These are phyloP conservation scores for Colletotrichum higginsianum DNA, from an alignment of 2,329 filamentous ascomycete genomes.

Conservation along the genomic window DNA sequence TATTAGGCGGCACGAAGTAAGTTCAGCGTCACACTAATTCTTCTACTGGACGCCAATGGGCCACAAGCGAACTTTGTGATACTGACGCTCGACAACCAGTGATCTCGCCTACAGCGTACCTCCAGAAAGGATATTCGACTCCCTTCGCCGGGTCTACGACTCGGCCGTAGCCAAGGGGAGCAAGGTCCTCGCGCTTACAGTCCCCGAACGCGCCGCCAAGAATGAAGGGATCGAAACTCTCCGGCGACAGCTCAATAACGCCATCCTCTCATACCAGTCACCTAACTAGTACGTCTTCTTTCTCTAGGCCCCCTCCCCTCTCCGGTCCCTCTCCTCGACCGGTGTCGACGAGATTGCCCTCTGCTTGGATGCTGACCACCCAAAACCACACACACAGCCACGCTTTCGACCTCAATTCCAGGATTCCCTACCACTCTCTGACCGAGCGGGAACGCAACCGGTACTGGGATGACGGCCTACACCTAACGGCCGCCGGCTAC, in stretches of 20 bases:
- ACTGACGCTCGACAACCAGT: constrained; percentile 48
- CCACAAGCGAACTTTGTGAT: background rate
- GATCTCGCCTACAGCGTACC: constrained; percentile 63
- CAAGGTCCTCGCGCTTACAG: constrained; percentile 74
- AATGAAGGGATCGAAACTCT: constrained; percentile 49
- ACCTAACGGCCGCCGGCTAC: constrained; percentile 72
- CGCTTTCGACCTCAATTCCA: constrained; percentile 68
- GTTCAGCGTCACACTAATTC: constrained; percentile 38
- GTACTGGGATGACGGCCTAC: constrained; percentile 75
- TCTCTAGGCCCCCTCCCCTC: background rate
- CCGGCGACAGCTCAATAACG: constrained; percentile 65
- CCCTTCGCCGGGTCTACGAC: constrained; percentile 66
- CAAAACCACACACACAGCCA: constrained; percentile 56
- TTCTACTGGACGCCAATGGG: background rate
- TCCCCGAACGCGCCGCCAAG: constrained; percentile 65
- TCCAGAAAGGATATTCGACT: constrained; percentile 61
- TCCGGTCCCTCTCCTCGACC: background rate
- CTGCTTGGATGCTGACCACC: constrained; percentile 5
- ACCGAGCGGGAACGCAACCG: constrained; percentile 58
- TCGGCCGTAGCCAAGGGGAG: constrained; percentile 63
- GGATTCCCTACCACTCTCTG: constrained; percentile 69
- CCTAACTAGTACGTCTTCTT: constrained; percentile 65
- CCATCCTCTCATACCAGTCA: constrained; percentile 65
- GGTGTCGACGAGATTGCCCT: background rate
- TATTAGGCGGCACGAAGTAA: constrained; percentile 76